A percentile compares a stretch with the other conserved stretches of the same genome.
Conservation (phyloP, 768 basidiomycete species). For the Leucosporidium creatinivorum region DNA sequence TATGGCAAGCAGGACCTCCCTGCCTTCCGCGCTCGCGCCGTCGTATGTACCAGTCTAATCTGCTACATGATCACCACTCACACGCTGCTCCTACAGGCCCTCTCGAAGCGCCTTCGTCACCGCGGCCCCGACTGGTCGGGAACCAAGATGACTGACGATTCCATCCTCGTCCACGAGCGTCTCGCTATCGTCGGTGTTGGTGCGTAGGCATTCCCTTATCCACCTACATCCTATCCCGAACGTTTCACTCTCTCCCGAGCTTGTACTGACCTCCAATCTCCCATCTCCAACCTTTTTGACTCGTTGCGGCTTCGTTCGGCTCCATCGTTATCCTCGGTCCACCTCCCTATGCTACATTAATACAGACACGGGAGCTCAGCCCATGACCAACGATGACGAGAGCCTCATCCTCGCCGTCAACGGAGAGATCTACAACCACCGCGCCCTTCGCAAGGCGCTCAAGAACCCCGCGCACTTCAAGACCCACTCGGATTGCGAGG, state of each 20-base stretch:
- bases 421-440: constrained; percentile 98
- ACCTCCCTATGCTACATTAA: constrained; percentile 5
- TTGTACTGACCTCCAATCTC: background rate
- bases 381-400: constrained; percentile 76
- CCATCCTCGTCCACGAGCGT: constrained; percentile 86
- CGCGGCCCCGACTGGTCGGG: constrained; percentile 99
- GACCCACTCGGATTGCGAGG: constrained; percentile 96
- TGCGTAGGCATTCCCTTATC: constrained; percentile 41
- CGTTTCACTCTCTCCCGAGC: background rate
- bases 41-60: no score
- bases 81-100: no score
- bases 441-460: constrained; percentile 63
- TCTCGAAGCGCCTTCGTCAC: constrained; percentile 83
- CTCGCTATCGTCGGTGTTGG: constrained; percentile 97
- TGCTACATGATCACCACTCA: no score
- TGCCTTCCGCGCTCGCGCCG: constrained; percentile 30
- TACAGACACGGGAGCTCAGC: constrained; percentile 91
- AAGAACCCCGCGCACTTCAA: constrained; percentile 68
- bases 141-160: constrained; percentile 57
- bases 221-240: background rate
- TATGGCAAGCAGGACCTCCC: constrained; percentile 27
- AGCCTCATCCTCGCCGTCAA: constrained; percentile 83
- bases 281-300: background rate
- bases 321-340: background rate
- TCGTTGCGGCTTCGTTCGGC: background rate